Evolutionary conservation across 352 stramenopile species (phyloP), one percentile per base, ranked within the genome.

Genomic region (Aphanomyces astaci): DNA sequence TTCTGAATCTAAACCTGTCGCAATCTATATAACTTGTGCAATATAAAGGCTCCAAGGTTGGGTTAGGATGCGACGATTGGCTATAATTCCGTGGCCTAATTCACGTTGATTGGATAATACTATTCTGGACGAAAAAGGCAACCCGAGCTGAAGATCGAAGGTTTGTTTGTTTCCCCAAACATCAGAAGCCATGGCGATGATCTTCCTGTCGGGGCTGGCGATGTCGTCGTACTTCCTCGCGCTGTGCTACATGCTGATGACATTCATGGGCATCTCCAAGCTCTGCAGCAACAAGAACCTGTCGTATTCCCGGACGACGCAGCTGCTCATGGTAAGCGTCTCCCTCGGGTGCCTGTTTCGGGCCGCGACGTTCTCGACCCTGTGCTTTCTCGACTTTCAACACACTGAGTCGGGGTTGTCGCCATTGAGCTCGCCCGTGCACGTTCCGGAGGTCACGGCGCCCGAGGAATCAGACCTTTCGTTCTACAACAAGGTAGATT

Each of bases 171-270:
- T 53, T 4, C 9, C 17, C 45, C 45, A 24, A n/a, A 5, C 22
- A 4, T 53, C 24, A 4, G n/a, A 27, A 22, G 51, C 53, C 25
- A 65, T 65, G 56, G 56, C 56, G 40, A 51, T 65, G 80, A 79
- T 94, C 27, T 94, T 94, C 75, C 81, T 94, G n/a, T 85, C 81
- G 52, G 92, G 92, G 73, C 73, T 94, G 71, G 86, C 82, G 64
- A 91, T 94, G 84, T 75, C 86, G 70, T 92, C 82, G 77, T 94
- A 92, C 74, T 94, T 94, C 66, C 75, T 94, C 73, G 86, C 86
- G 74, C 80, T 94, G 32, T 92, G 84, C 73, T 94, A 94, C 74
- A 87, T 88, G 65, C 74, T 94, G 28, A 78, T 81, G 63, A 94
- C 84, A 5, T 85, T 88, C 22, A 79, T 92, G 78, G 89, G 82